Base-by-base conservation (phyloP, 2,329 filamentous ascomycete genomes). In the Talaromyces sp. region DNA sequence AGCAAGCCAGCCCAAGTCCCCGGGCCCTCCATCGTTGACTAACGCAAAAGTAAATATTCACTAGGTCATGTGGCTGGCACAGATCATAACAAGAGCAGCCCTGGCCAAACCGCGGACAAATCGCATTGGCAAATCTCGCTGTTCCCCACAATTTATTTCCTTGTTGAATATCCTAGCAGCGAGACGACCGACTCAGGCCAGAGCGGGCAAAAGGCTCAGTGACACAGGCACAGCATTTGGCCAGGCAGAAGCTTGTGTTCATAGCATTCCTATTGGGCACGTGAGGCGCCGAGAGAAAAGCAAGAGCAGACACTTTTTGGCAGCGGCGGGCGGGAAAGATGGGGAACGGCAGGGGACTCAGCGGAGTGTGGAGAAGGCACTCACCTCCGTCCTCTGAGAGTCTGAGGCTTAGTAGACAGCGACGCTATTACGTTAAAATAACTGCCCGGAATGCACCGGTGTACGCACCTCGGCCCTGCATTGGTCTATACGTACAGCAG, bases 61-160 rank as follows among this genome's bases (percentile, higher is more conserved):
- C 36, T 29, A 29, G 56, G 56, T 59, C 56, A 59, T 59, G 56
- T 59, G 56, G 56, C 56, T 59, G 56, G 56, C 56, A 59, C 36
- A 59, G 38, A 59, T 59, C 56, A 59, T 43, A 59, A n/a, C 56
- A 59, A 59, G 56, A 36, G 22, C 56, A 29, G 56, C 51, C 51
- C 27, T 36, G 22, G 51, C 19, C n/a, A 56, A 11, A 22, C 31
- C 53, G n/a, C 56, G 56, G 56, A 19, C 56, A 59, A 59, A 59
- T 59, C 7, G 25, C 34, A 59, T 43, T 8, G 15, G 25, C 22
- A 5, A 27, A 59, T 59, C 56, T 40, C 22, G 38, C 22, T 58
- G 5, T 38, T 59, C 56, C 38, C 56, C 56, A 59, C 56, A 59
- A 59, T 43, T 29, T 59, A 17, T 27, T 59, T 58, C 19, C 56